A percentile compares a stretch with the other conserved stretches of the same genome.
phyloP scores from a whole-genome alignment of 352 stramenopile genomes.

The Globisporangium nunn region DNA sequence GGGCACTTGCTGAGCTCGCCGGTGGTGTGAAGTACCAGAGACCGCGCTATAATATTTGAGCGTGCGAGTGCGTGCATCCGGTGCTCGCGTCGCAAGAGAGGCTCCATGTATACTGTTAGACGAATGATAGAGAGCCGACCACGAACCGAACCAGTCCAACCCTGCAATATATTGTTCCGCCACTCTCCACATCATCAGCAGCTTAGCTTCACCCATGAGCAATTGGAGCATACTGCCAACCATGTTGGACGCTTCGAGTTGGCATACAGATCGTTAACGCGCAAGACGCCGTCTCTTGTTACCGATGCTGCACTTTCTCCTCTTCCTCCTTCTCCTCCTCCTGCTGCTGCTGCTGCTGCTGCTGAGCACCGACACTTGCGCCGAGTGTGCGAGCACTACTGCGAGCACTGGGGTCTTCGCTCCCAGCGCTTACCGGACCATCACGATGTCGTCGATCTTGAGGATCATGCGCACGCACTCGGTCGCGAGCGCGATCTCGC shows the following conservation, averaged over 20 bases:
- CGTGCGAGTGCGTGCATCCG: no score
- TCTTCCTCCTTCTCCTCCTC: no score
- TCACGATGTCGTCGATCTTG: constrained; percentile 99
- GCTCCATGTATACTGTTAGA: constrained; percentile 4
- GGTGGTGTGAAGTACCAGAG: constrained; percentile 13
- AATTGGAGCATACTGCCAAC: no score
- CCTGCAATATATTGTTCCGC: background rate
- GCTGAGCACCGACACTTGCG: background rate
- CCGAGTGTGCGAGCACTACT: no score
- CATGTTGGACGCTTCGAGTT: no score
- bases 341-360: background rate
- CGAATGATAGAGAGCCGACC: background rate
- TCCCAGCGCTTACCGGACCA: constrained; percentile 80
- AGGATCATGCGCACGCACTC: constrained; percentile 99
- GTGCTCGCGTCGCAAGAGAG: background rate
- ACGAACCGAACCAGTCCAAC: background rate
- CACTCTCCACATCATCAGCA: no score
- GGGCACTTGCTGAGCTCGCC: constrained; percentile 38
- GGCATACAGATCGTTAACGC: no score
- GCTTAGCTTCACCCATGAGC: no score
- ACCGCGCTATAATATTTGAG: no score
- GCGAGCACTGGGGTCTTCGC: no score
- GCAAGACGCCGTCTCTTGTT: no score
- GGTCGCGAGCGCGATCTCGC: constrained; percentile 95
- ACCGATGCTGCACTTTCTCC: no score